Base-by-base conservation (phyloP, 768 basidiomycete species). In the Auricularia sp. region DNA sequence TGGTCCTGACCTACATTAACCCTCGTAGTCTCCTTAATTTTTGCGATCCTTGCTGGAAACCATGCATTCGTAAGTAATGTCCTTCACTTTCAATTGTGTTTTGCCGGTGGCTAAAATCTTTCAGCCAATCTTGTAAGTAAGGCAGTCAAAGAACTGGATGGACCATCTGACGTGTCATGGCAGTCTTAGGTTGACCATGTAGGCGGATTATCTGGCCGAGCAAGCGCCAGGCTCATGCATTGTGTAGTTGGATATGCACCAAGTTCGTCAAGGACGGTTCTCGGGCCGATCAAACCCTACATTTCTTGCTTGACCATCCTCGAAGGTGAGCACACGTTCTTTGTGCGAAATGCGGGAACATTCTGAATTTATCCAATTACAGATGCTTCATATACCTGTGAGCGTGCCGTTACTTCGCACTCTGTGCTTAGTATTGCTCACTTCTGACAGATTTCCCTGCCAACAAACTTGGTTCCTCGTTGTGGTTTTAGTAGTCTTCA, bases 401-500 rank as follows among this genome's bases (percentile, higher is more conserved):
- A 29, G 56, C 8, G 4, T 29, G 7, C 6, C 21, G 29, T 29
- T 29, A 29, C 29, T 29, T 29, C 29, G 29, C 29, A 29, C 29
- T 29, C 29, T 29, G 29, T 29, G 29, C 29, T 29, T 29, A 29
- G 29, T 29, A 2, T 29, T 29, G 29, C 29, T 29, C 29, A 29
- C 47, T 14, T 42, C 39, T 2, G 8, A n/a, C 8, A 59, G 56
- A 4, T 96, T 96, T 69, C 94, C 94, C 0, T 87, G 92, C 0
- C 92, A 94, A 70, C 94, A 97, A 72, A 97, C 94, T 2, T 94
- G 93, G 92, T 90, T 96, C 69, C 82, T 97, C 4, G 66, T 92
- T 1, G 82, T 83, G 0, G 73, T 95, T 24, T 79, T 97, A 33
- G 45, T 89, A 3, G 67, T 77, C 0, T 76, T 96, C 42, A 92